Conservation (phyloP, 371 early-diverging fungal species). For the Hamiltosporidium tvaerminnensis region DNA sequence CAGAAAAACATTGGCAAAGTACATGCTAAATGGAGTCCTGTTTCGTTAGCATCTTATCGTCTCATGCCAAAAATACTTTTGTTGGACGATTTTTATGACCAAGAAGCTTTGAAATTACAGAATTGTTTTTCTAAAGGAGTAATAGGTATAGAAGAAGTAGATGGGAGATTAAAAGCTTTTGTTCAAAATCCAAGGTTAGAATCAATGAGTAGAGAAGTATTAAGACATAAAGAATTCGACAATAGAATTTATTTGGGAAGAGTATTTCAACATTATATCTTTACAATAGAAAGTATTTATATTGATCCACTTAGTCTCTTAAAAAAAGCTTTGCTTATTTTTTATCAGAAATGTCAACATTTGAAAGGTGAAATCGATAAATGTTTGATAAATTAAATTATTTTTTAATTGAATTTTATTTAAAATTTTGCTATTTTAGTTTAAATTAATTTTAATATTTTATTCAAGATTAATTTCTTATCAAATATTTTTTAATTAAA, state of each 20-base stretch:
- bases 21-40: conserved; percentile 95
- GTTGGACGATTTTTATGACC: conserved; percentile 24
- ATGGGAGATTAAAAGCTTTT: conserved; percentile 57
- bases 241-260: conserved; percentile 71
- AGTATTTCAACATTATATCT: conserved; percentile 82
- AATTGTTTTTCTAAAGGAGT: conserved; percentile 77
- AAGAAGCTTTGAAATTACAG: conserved; percentile 67
- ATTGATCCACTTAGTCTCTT: conserved; percentile 34
- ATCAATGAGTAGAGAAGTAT: conserved; percentile 77
- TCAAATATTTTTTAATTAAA: no score
- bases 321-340: conserved; percentile 22
- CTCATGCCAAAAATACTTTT: conserved; percentile 16
- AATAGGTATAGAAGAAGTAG: conserved; percentile 60
- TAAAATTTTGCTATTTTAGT: no score
- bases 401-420: no score
- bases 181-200: conserved; percentile 79
- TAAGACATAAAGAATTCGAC: conserved; percentile 76
- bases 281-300: conserved; percentile 32
- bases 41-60: conserved; percentile 46
- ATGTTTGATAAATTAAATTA: background rate
- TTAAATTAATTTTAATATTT: no score
- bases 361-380: conserved; percentile 21
- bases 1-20: conserved; percentile 77
- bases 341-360: conserved; percentile 14
- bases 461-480: no score